Evolutionary conservation across 306 rosid species (phyloP).

Genomic region (Vigna hirtella): DNA sequence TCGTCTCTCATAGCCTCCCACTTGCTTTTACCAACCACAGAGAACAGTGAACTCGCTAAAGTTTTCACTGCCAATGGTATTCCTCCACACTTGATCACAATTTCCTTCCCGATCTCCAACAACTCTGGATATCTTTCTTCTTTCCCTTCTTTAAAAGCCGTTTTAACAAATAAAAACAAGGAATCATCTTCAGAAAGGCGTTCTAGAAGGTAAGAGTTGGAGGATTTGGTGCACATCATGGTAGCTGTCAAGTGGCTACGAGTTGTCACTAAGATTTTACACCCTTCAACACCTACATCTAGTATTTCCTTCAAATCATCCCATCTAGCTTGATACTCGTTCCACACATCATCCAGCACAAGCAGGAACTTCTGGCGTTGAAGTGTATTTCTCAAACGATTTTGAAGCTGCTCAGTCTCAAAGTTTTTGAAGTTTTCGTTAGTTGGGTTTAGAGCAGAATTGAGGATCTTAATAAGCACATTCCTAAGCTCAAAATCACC

Average conservation of each 20-base stretch:
- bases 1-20: background rate
- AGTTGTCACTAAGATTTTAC: background rate
- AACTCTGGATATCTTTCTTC: background rate
- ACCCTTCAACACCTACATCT: background rate
- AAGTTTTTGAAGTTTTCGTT: background rate
- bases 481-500: background rate
- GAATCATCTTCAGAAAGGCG: background rate
- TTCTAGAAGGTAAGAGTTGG: background rate
- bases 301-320: background rate
- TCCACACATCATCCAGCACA: background rate
- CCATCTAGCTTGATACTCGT: background rate
- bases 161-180: conserved; percentile 34
- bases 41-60: background rate
- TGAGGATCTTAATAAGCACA: background rate
- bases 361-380: background rate
- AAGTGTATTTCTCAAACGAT: background rate
- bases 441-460: background rate
- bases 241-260: background rate
- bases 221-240: background rate
- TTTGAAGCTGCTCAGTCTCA: background rate
- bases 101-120: background rate
- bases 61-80: background rate
- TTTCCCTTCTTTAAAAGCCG: conserved; percentile 40
- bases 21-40: background rate
- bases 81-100: background rate